A percentile compares a stretch with the other conserved stretches of the same genome.
These are phyloP conservation scores for Lagenaria siceraria DNA, from an alignment of 306 rosid species.

Conservation along the genomic window DNA sequence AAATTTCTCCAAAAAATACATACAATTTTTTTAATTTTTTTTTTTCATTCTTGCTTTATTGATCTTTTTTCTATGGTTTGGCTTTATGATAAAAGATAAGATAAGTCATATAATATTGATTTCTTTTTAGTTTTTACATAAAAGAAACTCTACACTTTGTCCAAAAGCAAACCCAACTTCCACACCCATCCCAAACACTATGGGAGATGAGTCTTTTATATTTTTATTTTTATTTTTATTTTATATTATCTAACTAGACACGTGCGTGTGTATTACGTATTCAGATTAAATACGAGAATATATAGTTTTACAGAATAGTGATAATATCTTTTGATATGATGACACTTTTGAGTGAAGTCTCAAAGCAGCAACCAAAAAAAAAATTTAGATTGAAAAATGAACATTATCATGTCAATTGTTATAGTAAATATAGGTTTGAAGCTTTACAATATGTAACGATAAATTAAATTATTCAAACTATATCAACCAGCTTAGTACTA, in stretches of 20 bases:
- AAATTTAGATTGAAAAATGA: too few species aligned
- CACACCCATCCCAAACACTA: neutral
- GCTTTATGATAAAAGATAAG: neutral
- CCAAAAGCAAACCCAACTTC: neutral
- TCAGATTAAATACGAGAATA: too few species aligned
- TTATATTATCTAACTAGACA: neutral
- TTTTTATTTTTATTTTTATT: neutral
- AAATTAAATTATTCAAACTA: neutral
- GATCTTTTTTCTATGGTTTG: neutral
- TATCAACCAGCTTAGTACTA: neutral
- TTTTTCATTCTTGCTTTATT: neutral
- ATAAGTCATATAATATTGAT: neutral
- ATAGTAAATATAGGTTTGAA: neutral
- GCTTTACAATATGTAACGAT: neutral
- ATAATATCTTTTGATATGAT: too few species aligned
- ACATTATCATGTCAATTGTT: too few species aligned
- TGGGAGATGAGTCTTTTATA: neutral
- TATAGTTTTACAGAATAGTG: too few species aligned
- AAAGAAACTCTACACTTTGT: neutral
- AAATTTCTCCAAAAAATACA: too few species aligned
- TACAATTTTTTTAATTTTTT: neutral
- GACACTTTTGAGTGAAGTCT: too few species aligned
- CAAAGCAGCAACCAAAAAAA: too few species aligned
- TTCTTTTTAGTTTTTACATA: neutral
- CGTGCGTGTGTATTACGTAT: neutral